Conservation (phyloP, 169 alveolate genomes). For the Amoebophrya sp. region DNA sequence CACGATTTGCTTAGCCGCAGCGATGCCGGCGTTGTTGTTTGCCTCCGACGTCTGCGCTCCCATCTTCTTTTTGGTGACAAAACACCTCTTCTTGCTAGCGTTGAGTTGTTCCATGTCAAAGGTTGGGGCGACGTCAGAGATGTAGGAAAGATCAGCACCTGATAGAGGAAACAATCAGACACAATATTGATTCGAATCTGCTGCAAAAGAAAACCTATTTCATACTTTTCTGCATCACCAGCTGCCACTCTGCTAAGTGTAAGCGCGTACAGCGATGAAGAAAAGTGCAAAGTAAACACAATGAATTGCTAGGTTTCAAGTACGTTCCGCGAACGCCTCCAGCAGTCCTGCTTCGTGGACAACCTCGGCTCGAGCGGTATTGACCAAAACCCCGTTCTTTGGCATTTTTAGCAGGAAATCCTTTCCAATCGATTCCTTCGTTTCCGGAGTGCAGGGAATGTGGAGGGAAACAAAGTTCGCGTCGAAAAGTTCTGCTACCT, state of each 20-base stretch:
- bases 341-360: slow-evolving; percentile 36
- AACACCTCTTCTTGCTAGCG: no score
- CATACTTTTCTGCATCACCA: background rate
- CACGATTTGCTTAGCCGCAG: slow-evolving; percentile 41
- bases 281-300: background rate
- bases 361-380: slow-evolving; percentile 47
- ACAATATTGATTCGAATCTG: no score
- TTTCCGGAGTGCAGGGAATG: slow-evolving; percentile 48
- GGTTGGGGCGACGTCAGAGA: no score
- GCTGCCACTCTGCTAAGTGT: background rate
- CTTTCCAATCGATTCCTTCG: slow-evolving; percentile 47
- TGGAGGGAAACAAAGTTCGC: slow-evolving; percentile 42
- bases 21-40: slow-evolving; percentile 37
- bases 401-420: slow-evolving; percentile 47
- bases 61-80: slow-evolving; percentile 42
- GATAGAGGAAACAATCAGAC: no score
- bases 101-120: no score
- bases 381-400: slow-evolving; percentile 49
- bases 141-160: no score
- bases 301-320: background rate
- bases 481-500: slow-evolving; percentile 18
- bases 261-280: background rate
- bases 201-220: slow-evolving; percentile 34
- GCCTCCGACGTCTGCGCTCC: slow-evolving; percentile 51
- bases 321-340: background rate